These are phyloP conservation scores for Penicillium samsonianum DNA, from an alignment of 495 filamentous ascomycete species.

Conservation along the genomic window DNA sequence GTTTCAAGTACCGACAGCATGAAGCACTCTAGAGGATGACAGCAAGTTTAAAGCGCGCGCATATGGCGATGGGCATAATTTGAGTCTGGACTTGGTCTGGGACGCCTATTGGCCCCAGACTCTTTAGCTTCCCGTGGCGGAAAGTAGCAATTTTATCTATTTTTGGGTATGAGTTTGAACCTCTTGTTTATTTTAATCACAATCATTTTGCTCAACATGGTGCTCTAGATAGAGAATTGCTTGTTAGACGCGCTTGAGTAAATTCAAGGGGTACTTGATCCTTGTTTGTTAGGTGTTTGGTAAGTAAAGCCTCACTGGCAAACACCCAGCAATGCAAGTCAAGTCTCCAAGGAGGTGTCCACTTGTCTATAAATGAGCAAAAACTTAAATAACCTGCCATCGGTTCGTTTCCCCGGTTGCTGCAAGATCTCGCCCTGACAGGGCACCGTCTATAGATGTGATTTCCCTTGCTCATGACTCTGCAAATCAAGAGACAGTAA, in stretches of 20 bases:
- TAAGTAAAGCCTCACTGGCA: constrained; percentile 5
- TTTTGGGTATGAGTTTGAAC: constrained; percentile 3
- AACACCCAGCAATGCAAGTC: constrained; percentile 3
- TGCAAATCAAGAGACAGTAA: constrained; percentile 1
- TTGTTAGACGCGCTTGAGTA: background rate
- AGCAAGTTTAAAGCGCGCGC: constrained; percentile 14
- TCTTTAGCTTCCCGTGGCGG: constrained; percentile 13
- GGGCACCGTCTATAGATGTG: constrained; percentile 8
- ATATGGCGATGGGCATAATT: constrained; percentile 11
- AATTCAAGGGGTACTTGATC: background rate
- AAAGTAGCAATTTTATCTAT: constrained; percentile 9
- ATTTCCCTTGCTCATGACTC: constrained; percentile 18
- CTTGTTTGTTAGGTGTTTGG: background rate
- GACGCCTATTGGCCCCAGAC: constrained; percentile 3
- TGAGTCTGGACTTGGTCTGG: constrained; percentile 14
- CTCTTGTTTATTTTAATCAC: background rate
- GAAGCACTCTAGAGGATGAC: background rate
- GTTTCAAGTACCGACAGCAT: constrained; percentile 15
- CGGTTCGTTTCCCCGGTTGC: constrained; percentile 12
- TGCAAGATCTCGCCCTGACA: constrained; percentile 16
- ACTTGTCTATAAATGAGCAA: background rate
- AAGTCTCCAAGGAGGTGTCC: constrained; percentile 1
- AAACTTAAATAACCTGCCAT: constrained; percentile 12
- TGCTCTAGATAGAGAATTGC: background rate
- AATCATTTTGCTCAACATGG: background rate